Base-by-base conservation (phyloP, 805 yeast genomes). In the Ogataea trehaloabstinens region DNA sequence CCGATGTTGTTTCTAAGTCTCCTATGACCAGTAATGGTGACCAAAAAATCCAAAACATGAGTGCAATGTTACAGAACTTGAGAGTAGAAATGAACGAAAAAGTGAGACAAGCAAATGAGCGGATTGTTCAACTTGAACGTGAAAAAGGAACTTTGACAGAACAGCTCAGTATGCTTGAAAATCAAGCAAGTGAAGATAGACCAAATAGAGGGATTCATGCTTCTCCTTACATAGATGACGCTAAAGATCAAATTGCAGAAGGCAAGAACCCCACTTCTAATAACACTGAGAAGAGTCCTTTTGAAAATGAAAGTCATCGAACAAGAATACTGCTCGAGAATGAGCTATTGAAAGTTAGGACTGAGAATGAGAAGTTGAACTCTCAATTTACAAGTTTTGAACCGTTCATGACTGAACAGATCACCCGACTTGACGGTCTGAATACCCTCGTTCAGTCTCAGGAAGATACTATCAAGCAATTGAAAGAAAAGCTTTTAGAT, bases 361-460 rank as follows among this genome's bases (percentile, higher is more conserved):
- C 70, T 27, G 80, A 80, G 42, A 76, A 76, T 42, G 45, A 58
- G 2, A 41, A 48, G 4, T 53, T 78, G 41, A 62, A 61, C 25
- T 63, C 66, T 10, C 73, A 73, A 44, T 42, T 73, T 12, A 53
- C 42, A 1, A 71, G 72, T 21, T 67, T 78, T 38, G 78, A 80
- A 49, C 71, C 78, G 3, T 63, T 79, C 34, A 69, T 80, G 63
- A 64, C 64, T 13, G 68, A 73, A 28, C 78, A 78, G 51, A 66
- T 80, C 39, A 57, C 72, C 7, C 78, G 78, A 39, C 62, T 80
- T 24, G 63, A 69, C 10, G 68, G 68, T 16, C 59, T 84, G 53
- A 82, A 82, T 51, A 61, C 66, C 15, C 53, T 83, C 18, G 70
- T 84, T 20, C 70, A 74, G 47, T 58, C 61, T 5, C 89, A 79